Conservation (phyloP, 1,139 yeast genomes). For the Scheffersomyces segobiensis region DNA sequence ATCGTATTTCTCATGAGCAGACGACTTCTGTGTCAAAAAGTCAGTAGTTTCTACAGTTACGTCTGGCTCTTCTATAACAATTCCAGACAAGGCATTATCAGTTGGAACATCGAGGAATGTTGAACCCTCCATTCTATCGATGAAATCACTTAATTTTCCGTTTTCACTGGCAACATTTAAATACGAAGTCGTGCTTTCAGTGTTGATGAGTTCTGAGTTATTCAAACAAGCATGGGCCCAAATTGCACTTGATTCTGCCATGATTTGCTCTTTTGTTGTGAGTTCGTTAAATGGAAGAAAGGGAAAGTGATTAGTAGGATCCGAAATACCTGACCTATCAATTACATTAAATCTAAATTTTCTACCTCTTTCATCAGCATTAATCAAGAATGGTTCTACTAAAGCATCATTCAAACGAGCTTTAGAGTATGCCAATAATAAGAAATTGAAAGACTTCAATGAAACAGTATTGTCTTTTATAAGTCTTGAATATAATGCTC, state of each 20-base stretch:
- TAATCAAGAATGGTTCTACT: constrained; percentile 36
- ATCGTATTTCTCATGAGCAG: constrained; percentile 4
- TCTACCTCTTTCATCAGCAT: constrained; percentile 47
- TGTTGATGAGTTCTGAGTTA: constrained; percentile 44
- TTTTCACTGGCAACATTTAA: constrained; percentile 54
- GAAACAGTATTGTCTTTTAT: constrained; percentile 42
- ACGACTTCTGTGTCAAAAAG: constrained; percentile 14
- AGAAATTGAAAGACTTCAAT: constrained; percentile 48
- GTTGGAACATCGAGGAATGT: constrained; percentile 44
- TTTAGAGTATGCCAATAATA: constrained; percentile 59
- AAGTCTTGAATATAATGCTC: constrained; percentile 68
- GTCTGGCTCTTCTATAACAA: constrained; percentile 21
- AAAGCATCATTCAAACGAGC: constrained; percentile 15
- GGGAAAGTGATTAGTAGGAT: constrained; percentile 51
- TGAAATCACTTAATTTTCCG: constrained; percentile 50
- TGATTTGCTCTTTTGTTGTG: constrained; percentile 39
- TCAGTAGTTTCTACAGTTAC: constrained; percentile 7
- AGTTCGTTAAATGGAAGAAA: constrained; percentile 61
- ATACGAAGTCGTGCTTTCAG: constrained; percentile 48
- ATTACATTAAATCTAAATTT: constrained; percentile 48
- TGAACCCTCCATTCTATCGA: constrained; percentile 46
- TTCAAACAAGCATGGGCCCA: constrained; percentile 56
- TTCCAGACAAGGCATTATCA: constrained; percentile 16
- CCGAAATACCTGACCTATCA: constrained; percentile 21
- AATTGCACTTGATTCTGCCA: constrained; percentile 79